Conservation (phyloP, 1,284 basidiomycete species). For the Apiotrichum akiyoshidainum region DNA sequence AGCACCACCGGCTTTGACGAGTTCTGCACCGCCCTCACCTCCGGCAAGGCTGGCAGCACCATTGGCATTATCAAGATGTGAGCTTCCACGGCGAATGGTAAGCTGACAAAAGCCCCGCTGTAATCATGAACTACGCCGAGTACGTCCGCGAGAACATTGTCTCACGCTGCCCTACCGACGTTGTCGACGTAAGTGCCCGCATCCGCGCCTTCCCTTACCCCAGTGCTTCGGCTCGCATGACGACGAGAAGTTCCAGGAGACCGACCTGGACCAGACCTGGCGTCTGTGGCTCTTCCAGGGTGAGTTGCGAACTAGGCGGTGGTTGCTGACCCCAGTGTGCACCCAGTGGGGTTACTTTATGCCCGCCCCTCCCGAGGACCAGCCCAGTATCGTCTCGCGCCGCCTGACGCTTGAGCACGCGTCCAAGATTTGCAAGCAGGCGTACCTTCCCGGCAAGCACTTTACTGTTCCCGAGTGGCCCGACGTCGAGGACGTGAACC, state of each 20-base stretch:
- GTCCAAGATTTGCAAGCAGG: slow-evolving; percentile 76
- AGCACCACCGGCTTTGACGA: slow-evolving; percentile 34
- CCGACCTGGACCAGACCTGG: slow-evolving; percentile 68
- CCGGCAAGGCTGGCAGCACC: slow-evolving; percentile 31
- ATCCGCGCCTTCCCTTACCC: neutral
- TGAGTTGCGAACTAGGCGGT: slow-evolving; percentile 6
- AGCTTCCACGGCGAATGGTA: slow-evolving; percentile 8
- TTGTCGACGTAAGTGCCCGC: slow-evolving; percentile 60
- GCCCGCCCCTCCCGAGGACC: slow-evolving; percentile 41
- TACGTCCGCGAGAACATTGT: slow-evolving; percentile 72
- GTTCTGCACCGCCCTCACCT: slow-evolving; percentile 65
- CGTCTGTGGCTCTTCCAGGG: slow-evolving; percentile 82
- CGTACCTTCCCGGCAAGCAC: slow-evolving; percentile 73
- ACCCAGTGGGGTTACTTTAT: slow-evolving; percentile 91
- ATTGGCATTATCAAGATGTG: slow-evolving; percentile 38
- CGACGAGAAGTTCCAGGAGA: slow-evolving; percentile 63
- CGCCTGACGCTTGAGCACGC: slow-evolving; percentile 75
- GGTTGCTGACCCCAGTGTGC: slow-evolving; percentile 53
- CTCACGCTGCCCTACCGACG: slow-evolving; percentile 57
- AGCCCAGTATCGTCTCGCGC: slow-evolving; percentile 36
- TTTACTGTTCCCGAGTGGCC: slow-evolving; percentile 69
- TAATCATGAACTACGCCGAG: slow-evolving; percentile 69
- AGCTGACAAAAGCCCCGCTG: slow-evolving; percentile 45
- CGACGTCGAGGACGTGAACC: slow-evolving; percentile 75
- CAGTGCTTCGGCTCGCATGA: slow-evolving; percentile 84